phyloP scores from a whole-genome alignment of 345 rosid species.

The Euphorbia lathyris region DNA sequence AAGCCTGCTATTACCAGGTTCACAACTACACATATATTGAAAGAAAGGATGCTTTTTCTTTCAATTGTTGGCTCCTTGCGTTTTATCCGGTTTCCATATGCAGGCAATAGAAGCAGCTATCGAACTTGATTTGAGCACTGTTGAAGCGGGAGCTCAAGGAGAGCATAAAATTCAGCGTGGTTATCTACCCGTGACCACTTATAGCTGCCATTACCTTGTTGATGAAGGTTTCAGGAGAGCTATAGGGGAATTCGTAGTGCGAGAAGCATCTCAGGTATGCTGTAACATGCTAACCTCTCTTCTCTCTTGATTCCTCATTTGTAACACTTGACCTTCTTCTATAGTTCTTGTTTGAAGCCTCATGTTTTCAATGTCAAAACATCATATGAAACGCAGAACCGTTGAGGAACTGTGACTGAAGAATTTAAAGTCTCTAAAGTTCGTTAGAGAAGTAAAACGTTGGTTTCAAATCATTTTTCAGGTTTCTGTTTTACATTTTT shows the following conservation, averaged over 20 bases:
- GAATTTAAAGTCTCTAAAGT: too few relatives aligned
- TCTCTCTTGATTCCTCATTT: background rate
- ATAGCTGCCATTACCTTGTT: conserved; percentile 79
- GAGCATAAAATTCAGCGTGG: conserved; percentile 97
- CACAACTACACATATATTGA: background rate
- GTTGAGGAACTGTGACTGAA: too few relatives aligned
- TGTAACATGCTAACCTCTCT: too few relatives aligned
- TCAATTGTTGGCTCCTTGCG: background rate
- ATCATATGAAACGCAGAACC: too few relatives aligned
- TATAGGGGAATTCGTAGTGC: conserved; percentile 55
- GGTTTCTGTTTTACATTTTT: too few relatives aligned
- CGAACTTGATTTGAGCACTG: conserved; percentile 66
- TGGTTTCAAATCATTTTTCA: too few relatives aligned
- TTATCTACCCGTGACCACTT: conserved; percentile 79
- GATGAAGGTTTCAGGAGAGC: conserved; percentile 69
- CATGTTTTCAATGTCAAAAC: too few relatives aligned
- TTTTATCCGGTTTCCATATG: background rate
- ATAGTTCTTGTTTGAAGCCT: too few relatives aligned
- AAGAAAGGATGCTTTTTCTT: background rate
- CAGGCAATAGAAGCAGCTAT: conserved; percentile 96
- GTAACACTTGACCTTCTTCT: background rate
- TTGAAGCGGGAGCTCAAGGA: conserved; percentile 99
- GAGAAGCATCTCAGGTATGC: conserved; percentile 76
- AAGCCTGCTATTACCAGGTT: conserved; percentile 99
- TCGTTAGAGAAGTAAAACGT: too few relatives aligned